Evolutionary conservation across 331 rosid species (phyloP).

Genomic region (Quercus lobata): DNA sequence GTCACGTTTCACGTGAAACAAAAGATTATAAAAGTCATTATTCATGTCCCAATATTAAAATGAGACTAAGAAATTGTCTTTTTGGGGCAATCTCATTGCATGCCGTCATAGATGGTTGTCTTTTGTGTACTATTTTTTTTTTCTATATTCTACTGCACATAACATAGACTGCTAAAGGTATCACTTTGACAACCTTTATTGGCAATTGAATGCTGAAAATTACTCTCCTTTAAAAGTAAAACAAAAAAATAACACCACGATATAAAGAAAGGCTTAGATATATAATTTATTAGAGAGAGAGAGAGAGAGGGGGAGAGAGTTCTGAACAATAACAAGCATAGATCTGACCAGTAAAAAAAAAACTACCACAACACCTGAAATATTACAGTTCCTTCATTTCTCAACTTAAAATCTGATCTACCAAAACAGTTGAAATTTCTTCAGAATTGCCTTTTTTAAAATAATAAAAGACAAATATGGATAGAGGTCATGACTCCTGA

Average conservation of each 20-base stretch:
- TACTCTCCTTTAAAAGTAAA: not conserved
- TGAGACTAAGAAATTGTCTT: too few species aligned
- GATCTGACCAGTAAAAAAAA: not conserved
- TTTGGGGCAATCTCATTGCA: too few species aligned
- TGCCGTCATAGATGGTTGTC: too few species aligned
- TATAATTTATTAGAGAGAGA: not conserved
- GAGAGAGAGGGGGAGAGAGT: not conserved
- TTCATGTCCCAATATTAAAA: too few species aligned
- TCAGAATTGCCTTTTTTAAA: not conserved
- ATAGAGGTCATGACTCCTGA: not conserved
- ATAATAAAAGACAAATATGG: not conserved
- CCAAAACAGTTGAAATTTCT: not conserved
- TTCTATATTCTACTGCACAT: too few species aligned
- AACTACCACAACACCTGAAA: not conserved
- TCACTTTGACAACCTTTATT: not conserved
- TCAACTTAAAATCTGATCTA: not conserved
- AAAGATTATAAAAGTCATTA: too few species aligned
- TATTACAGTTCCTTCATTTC: slow-evolving; percentile 5
- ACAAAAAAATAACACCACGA: not conserved
- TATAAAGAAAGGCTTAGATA: not conserved
- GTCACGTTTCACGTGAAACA: too few species aligned
- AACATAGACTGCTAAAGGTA: not conserved
- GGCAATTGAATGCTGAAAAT: not conserved
- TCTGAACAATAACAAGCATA: not conserved
- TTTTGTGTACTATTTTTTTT: too few species aligned